A percentile compares a stretch with the other conserved stretches of the same genome.
Conservation (phyloP, 768 basidiomycete species). For the Auriscalpium vulgare region DNA sequence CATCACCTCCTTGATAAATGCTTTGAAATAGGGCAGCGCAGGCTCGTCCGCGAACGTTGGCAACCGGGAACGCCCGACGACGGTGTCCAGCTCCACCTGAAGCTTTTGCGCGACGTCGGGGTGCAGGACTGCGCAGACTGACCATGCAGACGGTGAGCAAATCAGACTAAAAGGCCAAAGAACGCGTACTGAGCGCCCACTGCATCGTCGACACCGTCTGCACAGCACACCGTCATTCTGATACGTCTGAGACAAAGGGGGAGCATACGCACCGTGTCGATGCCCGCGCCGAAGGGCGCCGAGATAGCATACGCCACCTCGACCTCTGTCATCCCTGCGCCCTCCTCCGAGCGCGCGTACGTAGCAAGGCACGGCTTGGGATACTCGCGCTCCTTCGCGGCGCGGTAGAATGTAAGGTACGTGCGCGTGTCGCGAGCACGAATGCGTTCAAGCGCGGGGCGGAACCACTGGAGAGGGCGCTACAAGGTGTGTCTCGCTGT, state of each 20-base stretch:
- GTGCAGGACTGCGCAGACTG: constrained; percentile 3
- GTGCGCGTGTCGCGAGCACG: background rate
- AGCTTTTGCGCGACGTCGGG: constrained; percentile 10
- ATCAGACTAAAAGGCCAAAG: background rate
- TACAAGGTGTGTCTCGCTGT: background rate
- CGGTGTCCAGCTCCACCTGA: constrained; percentile 12
- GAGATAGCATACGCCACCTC: constrained; percentile 4
- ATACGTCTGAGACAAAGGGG: background rate
- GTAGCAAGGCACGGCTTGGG: constrained; percentile 4
- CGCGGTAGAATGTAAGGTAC: background rate
- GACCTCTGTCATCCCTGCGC: background rate
- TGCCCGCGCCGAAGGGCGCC: constrained; percentile 7
- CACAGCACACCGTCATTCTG: background rate
- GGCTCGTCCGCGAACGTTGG: constrained; percentile 13
- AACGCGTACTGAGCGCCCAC: constrained; percentile 1
- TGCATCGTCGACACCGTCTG: constrained; percentile 2
- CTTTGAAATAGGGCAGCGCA: constrained; percentile 6
- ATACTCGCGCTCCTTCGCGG: background rate
- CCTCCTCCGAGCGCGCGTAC: background rate
- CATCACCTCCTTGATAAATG: constrained; percentile 14
- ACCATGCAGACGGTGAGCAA: background rate
- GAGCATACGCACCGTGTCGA: constrained; percentile 4
- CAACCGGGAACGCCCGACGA: constrained; percentile 10
- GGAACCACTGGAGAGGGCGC: constrained; percentile 11
- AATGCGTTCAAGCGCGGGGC: background rate